Conservation (phyloP, 371 early-diverging fungal species). For the Saksenaea oblongispora region DNA sequence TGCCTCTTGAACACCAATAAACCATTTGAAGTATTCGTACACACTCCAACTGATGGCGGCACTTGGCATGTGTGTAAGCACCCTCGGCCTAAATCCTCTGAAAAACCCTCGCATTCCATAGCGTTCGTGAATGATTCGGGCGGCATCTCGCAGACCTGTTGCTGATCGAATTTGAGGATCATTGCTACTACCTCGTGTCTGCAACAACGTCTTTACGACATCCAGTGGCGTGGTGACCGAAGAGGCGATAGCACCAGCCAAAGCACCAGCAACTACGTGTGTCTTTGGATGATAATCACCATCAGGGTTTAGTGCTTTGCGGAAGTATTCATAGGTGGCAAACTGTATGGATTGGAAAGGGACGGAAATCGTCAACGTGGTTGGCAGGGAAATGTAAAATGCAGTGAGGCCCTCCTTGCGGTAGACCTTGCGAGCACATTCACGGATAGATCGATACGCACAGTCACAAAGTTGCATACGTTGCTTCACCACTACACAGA, state of each 20-base stretch:
- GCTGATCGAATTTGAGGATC: conserved; percentile 70
- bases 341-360: conserved; percentile 94
- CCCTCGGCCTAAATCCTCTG: conserved; percentile 76
- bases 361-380: conserved; percentile 86
- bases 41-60: conserved; percentile 94
- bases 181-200: conserved; percentile 75
- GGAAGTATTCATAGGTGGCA: conserved; percentile 83
- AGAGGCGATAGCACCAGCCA: conserved; percentile 88
- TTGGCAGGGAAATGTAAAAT: conserved; percentile 92
- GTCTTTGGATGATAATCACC: conserved; percentile 79
- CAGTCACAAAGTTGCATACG: conserved; percentile 86
- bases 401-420: conserved; percentile 78
- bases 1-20: conserved; percentile 22
- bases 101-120: conserved; percentile 78
- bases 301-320: conserved; percentile 76
- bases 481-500: conserved; percentile 79
- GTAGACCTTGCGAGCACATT: conserved; percentile 68
- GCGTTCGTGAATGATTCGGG: conserved; percentile 67
- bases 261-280: conserved; percentile 81
- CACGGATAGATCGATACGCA: conserved; percentile 58
- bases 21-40: conserved; percentile 83
- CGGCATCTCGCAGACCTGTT: conserved; percentile 69
- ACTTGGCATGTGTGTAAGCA: conserved; percentile 85
- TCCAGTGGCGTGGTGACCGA: conserved; percentile 88
- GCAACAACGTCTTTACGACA: conserved; percentile 88